Base-by-base conservation (phyloP, 805 yeast species). In the Yamadazyma endophytica region DNA sequence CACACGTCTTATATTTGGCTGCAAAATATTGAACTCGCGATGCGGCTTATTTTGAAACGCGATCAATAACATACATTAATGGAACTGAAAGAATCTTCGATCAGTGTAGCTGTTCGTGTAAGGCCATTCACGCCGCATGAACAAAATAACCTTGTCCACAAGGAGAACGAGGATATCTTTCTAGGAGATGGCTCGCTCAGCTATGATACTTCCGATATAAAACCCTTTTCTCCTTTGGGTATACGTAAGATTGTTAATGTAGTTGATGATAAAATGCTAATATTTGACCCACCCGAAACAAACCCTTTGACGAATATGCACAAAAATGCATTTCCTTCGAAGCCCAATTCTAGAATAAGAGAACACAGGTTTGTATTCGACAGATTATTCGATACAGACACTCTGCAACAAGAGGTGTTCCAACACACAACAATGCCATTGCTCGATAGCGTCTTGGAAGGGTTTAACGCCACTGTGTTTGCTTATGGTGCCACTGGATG, bases 401-500 rank as follows among this genome's bases (percentile, higher is more conserved):
- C 83, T 0, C 39, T 75, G 1, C 96, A 89, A 47, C 64, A 69
- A 7, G 80, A 81, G 5, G 85, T 89, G 0, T 89, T 75, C 49
- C 50, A 61, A 16, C 54, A 57, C 18, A 85, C 95, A 1, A 76
- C 95, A 0, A 63, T 68, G 30, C 90, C 95, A 0, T 61, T 87
- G 28, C 62, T 89, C 6, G 86, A 79, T 38, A 72, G 80, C 23
- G 78, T 87, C 0, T 54, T 89, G 24, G 92, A 84, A 39, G 97
- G 97, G 1, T 85, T 65, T 56, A 88, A 90, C 53, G 81, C 95
- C 5, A 87, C 96, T 0, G 86, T 89, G 0, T 89, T 89, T 63
- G 97, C 97, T 1, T 89, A 89, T 53, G 97, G 97, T 1, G 95
- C 97, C 17, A 89, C 97, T 0, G 97, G 97, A 0, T 89, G 97